Conservation (phyloP, 2,329 filamentous ascomycete species). For the Fusarium newnesense region DNA sequence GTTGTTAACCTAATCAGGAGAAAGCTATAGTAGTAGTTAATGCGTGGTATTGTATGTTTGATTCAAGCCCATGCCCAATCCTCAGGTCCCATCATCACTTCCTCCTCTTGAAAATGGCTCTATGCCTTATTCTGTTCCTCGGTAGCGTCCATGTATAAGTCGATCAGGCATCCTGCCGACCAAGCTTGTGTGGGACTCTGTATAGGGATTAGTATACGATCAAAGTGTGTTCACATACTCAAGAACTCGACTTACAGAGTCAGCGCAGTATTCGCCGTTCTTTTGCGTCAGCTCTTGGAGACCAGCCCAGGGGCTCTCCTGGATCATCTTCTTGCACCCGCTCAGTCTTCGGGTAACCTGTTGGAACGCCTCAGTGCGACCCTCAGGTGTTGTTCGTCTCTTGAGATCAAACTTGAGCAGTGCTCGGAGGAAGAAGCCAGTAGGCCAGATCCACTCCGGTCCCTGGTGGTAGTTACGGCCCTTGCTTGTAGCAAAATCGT, state of each 20-base stretch:
- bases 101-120: slow-evolving; percentile 11
- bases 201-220: slow-evolving; percentile 18
- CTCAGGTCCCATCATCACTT: slow-evolving; percentile 7
- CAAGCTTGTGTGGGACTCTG: slow-evolving; percentile 95
- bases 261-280: slow-evolving; percentile 81
- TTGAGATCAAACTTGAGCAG: slow-evolving; percentile 89
- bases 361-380: slow-evolving; percentile 88
- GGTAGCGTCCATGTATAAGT: slow-evolving; percentile 92
- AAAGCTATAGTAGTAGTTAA: slow-evolving; percentile 16
- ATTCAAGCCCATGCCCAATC: slow-evolving; percentile 19
- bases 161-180: slow-evolving; percentile 94
- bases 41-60: slow-evolving; percentile 18
- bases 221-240: background rate
- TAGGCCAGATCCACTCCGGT: slow-evolving; percentile 98
- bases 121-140: slow-evolving; percentile 56
- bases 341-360: slow-evolving; percentile 86
- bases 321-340: slow-evolving; percentile 87
- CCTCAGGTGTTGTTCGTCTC: slow-evolving; percentile 68
- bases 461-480: slow-evolving; percentile 98
- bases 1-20: slow-evolving; percentile 34
- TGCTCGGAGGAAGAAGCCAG: slow-evolving; percentile 92
- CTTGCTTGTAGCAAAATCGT: slow-evolving; percentile 91
- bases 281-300: slow-evolving; percentile 94
- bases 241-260: slow-evolving; percentile 74
- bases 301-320: slow-evolving; percentile 86